Evolutionary conservation across 23 red algal species (phyloP), one percentile per base, ranked within the genome.

Genomic region (Gracilariopsis chorda): DNA sequence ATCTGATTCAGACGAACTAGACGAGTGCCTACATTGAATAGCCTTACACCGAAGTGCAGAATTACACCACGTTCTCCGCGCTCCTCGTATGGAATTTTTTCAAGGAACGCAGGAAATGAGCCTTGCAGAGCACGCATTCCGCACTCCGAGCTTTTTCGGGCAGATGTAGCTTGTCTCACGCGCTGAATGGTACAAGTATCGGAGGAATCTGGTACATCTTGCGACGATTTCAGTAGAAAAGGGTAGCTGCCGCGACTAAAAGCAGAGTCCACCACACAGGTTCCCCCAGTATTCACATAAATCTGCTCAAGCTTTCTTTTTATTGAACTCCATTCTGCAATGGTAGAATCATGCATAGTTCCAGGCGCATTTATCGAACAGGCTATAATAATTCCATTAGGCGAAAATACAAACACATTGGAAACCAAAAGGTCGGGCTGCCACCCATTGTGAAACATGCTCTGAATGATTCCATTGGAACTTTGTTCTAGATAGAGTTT

Each of bases 1-100:
- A 39, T 46, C 69, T 75, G 69, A 37, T 75, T 75, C 10, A 75
- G 28, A 75, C 69, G 29, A 75, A 75, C 69, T 46, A 75, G 69
- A 21, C 43, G 7, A 39, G 41, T 39, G 39, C 69, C 21, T 23
- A 75, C 24, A 19, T 75, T 39, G 7, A 75, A 75, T 46, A 75
- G 43, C 12, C 27, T 27, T 25, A 75, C 69, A 43, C 4, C 41
- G 39, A 27, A 35, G 24, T 37, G 43, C 32, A 75, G 39, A 4
- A 75, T 75, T 10, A 75, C 24, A 27, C 43, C 43, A 8, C 7
- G 24, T 39, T 75, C 69, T 39, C 69, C 6, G 43, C 39, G 29
- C 39, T 75, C 41, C 39, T 75, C 69, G 69, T 75, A 75, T 37
- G 39, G 4, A 39, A 75, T 39, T 21, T 37, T 21, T 21, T 43